phyloP scores from a whole-genome alignment of 441 rosid genomes.

The Syzygium malaccense region DNA sequence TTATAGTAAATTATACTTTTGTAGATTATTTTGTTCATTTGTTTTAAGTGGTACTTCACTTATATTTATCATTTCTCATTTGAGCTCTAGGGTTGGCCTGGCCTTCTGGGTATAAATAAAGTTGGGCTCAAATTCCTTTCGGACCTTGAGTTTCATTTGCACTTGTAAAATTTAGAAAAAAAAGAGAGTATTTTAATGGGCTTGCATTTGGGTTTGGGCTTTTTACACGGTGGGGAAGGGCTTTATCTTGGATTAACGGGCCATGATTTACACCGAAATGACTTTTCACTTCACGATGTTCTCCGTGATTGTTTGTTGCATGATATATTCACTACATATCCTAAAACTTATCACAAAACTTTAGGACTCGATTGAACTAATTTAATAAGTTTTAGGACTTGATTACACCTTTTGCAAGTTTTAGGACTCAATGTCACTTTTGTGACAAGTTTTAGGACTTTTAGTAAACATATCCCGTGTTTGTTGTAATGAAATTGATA shows the following conservation, averaged over 20 bases:
- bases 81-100: background rate
- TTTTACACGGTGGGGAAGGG: background rate
- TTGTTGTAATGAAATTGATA: background rate
- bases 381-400: no score
- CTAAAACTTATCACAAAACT: no score
- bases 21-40: background rate
- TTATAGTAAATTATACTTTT: background rate
- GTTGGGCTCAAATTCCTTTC: background rate
- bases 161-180: background rate
- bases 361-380: no score
- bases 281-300: no score
- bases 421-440: no score
- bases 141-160: background rate
- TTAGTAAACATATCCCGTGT: no score
- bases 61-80: background rate
- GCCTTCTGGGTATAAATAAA: background rate
- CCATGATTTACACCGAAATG: background rate
- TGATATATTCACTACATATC: no score
- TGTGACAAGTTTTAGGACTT: no score
- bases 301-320: no score
- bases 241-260: background rate
- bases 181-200: background rate
- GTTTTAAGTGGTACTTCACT: background rate
- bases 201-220: background rate
- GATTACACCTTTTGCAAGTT: no score